These are phyloP conservation scores for Aspergillus taichungensis DNA, from an alignment of 495 filamentous ascomycete genomes.

Conservation along the genomic window DNA sequence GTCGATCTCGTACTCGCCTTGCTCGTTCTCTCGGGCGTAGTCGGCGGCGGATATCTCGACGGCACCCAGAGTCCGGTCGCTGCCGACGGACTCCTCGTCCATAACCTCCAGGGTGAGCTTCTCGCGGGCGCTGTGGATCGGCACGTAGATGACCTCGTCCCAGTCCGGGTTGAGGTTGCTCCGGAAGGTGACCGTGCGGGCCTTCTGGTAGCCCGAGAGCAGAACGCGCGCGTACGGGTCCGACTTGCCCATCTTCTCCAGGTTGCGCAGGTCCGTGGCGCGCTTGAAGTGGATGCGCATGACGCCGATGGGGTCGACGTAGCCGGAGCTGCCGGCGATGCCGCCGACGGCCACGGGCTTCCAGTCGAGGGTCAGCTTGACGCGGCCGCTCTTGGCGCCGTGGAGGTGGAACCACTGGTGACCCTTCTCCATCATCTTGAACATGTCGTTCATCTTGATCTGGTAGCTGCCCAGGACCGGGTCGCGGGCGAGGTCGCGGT, in stretches of 20 bases:
- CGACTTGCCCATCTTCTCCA: conserved; percentile 93
- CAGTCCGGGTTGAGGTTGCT: conserved; percentile 94
- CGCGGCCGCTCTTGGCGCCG: conserved; percentile 72
- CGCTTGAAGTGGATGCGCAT: conserved; percentile 88
- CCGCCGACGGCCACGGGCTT: conserved; percentile 85
- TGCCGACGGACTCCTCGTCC: conserved; percentile 85
- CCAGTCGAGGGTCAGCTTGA: conserved; percentile 85
- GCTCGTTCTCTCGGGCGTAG: conserved; percentile 67
- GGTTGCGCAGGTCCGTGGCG: conserved; percentile 74
- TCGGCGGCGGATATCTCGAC: conserved; percentile 68
- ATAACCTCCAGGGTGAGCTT: conserved; percentile 86
- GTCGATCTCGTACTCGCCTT: conserved; percentile 73
- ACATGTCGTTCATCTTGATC: conserved; percentile 87
- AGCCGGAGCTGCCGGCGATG: conserved; percentile 70
- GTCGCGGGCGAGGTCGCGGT: conserved; percentile 75
- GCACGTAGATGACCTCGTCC: conserved; percentile 93
- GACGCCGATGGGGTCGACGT: conserved; percentile 86
- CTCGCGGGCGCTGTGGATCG: conserved; percentile 79
- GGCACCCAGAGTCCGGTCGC: conserved; percentile 76
- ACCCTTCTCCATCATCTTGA: conserved; percentile 83
- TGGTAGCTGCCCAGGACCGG: conserved; percentile 84
- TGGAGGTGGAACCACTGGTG: conserved; percentile 92
- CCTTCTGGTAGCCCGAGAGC: conserved; percentile 82
- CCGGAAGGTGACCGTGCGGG: conserved; percentile 85
- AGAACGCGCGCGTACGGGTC: conserved; percentile 88